These are phyloP conservation scores for Neofusicoccum umdonicola DNA, from an alignment of 2,329 filamentous ascomycete genomes.

Conservation along the genomic window DNA sequence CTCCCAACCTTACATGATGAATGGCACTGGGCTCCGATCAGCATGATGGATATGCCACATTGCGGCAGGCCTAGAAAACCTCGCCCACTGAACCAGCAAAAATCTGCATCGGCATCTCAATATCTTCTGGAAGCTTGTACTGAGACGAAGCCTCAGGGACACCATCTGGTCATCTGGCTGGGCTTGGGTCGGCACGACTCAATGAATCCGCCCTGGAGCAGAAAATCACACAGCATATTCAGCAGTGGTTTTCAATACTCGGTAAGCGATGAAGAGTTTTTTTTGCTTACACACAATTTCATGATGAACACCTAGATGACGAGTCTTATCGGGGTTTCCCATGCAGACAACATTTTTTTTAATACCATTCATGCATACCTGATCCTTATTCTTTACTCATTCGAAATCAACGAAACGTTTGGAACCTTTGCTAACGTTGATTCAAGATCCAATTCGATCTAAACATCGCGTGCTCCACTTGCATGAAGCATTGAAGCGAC, in stretches of 20 bases:
- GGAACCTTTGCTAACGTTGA: not conserved
- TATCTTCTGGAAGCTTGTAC: not conserved
- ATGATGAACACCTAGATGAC: constrained; percentile 67
- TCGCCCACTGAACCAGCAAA: constrained; percentile 78
- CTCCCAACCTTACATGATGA: constrained; percentile 64
- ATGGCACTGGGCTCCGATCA: constrained; percentile 97
- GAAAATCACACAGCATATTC: too few relatives aligned
- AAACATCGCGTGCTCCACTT: not conserved
- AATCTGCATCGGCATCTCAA: not conserved
- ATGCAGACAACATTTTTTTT: constrained; percentile 65
- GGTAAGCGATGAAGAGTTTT: constrained; percentile 17
- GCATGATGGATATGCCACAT: constrained; percentile 79
- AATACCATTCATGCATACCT: constrained; percentile 72
- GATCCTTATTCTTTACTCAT: constrained; percentile 20
- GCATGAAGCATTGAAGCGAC: not conserved
- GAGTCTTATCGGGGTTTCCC: constrained; percentile 74
- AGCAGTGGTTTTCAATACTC: not conserved
- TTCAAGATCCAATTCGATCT: not conserved
- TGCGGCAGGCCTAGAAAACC: constrained; percentile 99
- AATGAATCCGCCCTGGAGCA: not conserved
- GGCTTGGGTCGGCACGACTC: not conserved
- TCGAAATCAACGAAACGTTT: not conserved
- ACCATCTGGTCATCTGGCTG: not conserved
- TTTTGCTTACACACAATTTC: constrained; percentile 22
- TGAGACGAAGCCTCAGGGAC: not conserved